Evolutionary conservation across 1,284 basidiomycete genomes (phyloP), one percentile per base, ranked within the genome.

Genomic region (Irpex sp.): DNA sequence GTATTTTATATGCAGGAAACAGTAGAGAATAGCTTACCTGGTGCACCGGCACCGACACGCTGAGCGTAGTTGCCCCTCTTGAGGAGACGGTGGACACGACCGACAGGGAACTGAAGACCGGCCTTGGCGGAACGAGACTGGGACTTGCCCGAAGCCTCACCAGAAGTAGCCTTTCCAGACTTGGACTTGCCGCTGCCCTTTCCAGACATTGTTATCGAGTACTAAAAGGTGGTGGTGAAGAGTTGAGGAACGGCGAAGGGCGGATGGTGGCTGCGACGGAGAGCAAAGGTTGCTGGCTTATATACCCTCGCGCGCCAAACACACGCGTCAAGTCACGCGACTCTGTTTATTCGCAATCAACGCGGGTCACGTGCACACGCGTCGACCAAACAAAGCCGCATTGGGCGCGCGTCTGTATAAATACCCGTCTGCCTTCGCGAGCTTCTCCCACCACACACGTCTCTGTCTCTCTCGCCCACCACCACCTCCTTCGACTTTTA

Each of bases 51-150:
- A 78, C 89, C 88, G 64, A 91, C 82, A 73, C 88, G 87, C 72
- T 88, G 85, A 53, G 88, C 89, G 75, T 93, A 93, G 84, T 93
- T 93, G 67, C 91, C 91, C 78, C 86, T 87, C 84, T 93, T 92
- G 67, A 94, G 77, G 66, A 92, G 87, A 86, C 92, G 88, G 80
- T 94, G 92, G 74, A 94, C 90, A 90, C 92, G 91, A 83, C 92
- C 91, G 74, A 94, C 92, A 63, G 91, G 91, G 85, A 93, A 89
- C 77, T 91, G 90, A 66, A 93, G 84, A 68, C 89, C 90, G 67
- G 83, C 83, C 79, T 93, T 94, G 69, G 89, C 83, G 53, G 91
- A 93, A 66, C 91, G 88, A 57, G 91, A 91, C 72, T 87, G 80
- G 12, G 82, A 74, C 73, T 86, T 85, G 68, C 71, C 67, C n/a